phyloP scores from a whole-genome alignment of 345 rosid genomes.

The Mercurialis annua region DNA sequence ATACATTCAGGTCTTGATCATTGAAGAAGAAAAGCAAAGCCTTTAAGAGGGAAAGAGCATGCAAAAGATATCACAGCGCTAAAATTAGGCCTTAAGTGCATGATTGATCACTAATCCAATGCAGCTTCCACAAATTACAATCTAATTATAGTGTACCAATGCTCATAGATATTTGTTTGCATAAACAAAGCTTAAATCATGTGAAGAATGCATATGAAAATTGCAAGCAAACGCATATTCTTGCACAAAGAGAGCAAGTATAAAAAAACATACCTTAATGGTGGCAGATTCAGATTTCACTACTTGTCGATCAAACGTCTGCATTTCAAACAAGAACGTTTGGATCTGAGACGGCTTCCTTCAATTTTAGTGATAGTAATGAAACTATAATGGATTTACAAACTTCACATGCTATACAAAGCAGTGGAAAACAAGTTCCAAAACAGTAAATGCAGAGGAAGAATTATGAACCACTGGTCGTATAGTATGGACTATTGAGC shows the following conservation, averaged over 20 bases:
- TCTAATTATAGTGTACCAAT: background rate
- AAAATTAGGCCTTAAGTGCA: background rate
- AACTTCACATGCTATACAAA: background rate
- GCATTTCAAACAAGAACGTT: conserved; percentile 26
- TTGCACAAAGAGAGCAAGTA: background rate
- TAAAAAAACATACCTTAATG: conserved; percentile 54
- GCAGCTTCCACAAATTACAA: background rate
- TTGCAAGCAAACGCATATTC: background rate
- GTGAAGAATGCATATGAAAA: background rate
- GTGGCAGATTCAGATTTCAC: conserved; percentile 95
- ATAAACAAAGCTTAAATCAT: background rate
- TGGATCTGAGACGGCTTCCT: background rate
- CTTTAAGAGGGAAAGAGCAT: background rate
- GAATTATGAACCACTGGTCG: background rate
- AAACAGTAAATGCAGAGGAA: background rate
- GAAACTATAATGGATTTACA: background rate
- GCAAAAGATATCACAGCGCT: background rate
- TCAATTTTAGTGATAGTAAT: background rate
- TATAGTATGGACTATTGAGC: background rate
- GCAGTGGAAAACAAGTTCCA: background rate
- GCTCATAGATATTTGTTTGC: background rate
- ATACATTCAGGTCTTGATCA: conserved; percentile 3
- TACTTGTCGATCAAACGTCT: conserved; percentile 78
- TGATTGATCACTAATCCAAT: background rate
- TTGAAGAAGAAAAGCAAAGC: background rate